These are phyloP conservation scores for Trametes maxima DNA, from an alignment of 768 basidiomycete species.

Conservation along the genomic window DNA sequence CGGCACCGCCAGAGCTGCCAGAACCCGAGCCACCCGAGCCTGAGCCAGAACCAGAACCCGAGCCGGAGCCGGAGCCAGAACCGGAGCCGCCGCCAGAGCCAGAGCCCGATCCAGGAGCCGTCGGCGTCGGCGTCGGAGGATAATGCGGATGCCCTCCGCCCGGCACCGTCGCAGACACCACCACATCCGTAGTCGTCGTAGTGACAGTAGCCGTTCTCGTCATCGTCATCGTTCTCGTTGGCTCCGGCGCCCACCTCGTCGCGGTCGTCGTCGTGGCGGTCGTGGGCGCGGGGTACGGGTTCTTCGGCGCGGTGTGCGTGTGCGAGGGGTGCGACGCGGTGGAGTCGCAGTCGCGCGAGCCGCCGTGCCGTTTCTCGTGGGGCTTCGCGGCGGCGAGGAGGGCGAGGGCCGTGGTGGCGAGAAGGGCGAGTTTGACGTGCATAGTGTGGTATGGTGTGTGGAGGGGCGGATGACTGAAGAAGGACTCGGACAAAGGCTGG, in stretches of 20 bases:
- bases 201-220: conserved; percentile 4
- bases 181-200: background rate
- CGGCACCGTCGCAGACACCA: no score
- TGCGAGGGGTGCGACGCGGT: background rate
- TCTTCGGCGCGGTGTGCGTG: background rate
- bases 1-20: background rate
- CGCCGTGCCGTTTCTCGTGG: background rate
- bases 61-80: background rate
- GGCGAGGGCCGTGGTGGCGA: conserved; percentile 10
- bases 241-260: conserved; percentile 4
- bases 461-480: background rate
- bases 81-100: background rate
- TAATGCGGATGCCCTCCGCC: background rate
- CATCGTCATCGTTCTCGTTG: conserved; percentile 7
- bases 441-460: background rate
- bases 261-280: background rate
- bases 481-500: background rate
- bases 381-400: conserved; percentile 12
- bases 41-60: background rate
- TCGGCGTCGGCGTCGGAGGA: background rate
- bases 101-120: background rate
- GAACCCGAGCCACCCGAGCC: background rate
- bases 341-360: background rate
- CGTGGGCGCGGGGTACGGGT: background rate
- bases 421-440: conserved; percentile 12